Base-by-base conservation (phyloP, 2,329 filamentous ascomycete species). In the Alternaria arborescens region DNA sequence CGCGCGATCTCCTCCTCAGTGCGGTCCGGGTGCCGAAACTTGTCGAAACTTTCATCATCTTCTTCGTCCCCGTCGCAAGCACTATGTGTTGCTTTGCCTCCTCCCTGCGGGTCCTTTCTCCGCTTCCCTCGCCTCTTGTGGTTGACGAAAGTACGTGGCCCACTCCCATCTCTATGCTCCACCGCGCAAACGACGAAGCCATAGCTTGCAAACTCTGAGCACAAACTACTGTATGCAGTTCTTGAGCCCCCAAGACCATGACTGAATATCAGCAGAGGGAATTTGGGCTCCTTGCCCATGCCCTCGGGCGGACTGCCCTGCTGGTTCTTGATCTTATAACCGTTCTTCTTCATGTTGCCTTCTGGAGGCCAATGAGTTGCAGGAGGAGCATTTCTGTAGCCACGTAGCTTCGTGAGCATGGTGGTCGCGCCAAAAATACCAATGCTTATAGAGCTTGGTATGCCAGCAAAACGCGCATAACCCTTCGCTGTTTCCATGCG, bases 111-210 rank as follows among this genome's bases (percentile, higher is more conserved):
- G 30, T 66, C 62, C 12, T 68, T 69, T 16, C 58, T 68, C 10
- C 46, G 55, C 6, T 58, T 62, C 1, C 52, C 34, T 20, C 79
- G 69, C 48, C 79, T 78, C 0, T 82, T 80, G 46, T 88, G 81
- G 66, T 89, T 90, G 58, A 90, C 82, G 60, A 85, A 86, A 0
- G 85, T 87, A 48, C 88, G 79, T 4, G 88, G 86, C 3, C 86
- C 87, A 56, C 85, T 87, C 1, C 88, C 88, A 71, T 90, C 88
- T 28, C 88, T 78, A 72, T 91, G 88, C 74, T 91, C 88, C 24
- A 91, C 70, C 0, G 87, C 87, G 34, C 87, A 84, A 0, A 91
- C 87, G 0, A 91, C 80, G 66, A 90, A 89, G 0, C 88, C 87
- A 65, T 89, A 87, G 69, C 86, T 88, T 0, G 88, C 88, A 65